These are phyloP conservation scores for Fusarium goolgardi DNA, from an alignment of 2,329 filamentous ascomycete species.

Conservation along the genomic window DNA sequence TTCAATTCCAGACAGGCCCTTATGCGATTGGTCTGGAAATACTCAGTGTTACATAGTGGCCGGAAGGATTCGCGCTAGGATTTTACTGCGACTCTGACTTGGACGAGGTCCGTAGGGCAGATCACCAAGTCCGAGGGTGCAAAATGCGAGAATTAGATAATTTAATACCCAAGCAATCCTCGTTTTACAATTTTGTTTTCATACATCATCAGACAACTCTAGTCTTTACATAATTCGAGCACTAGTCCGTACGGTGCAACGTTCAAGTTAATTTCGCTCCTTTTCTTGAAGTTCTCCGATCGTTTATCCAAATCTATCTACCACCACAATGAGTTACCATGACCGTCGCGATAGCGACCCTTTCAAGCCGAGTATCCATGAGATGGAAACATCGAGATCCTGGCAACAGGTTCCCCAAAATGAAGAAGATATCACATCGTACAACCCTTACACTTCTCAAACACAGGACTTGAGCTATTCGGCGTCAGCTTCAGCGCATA, in stretches of 20 bases:
- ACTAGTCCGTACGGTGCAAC: not conserved
- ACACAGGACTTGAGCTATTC: not conserved
- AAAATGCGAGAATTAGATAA: not conserved
- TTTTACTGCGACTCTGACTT: not conserved
- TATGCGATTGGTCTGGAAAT: not conserved
- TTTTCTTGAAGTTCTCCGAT: not conserved
- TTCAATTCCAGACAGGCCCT: not conserved
- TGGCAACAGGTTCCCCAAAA: constrained; percentile 22
- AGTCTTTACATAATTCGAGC: too few species aligned
- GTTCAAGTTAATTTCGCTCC: not conserved
- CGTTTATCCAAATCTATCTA: not conserved
- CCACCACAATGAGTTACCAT: constrained; percentile 9
- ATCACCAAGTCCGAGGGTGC: constrained; percentile 16
- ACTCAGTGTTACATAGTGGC: not conserved
- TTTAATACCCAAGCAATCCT: constrained; percentile 2
- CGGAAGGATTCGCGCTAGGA: constrained; percentile 5
- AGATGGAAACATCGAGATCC: constrained; percentile 18
- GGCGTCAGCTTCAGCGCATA: not conserved
- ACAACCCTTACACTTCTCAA: constrained; percentile 19
- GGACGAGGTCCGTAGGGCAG: constrained; percentile 10
- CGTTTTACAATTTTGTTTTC: not conserved
- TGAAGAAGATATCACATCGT: constrained; percentile 7
- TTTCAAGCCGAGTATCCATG: constrained; percentile 18
- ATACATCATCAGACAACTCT: not conserved
- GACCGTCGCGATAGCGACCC: constrained; percentile 12